Conservation (phyloP, 768 basidiomycete genomes). For the Calvatia gigantea region DNA sequence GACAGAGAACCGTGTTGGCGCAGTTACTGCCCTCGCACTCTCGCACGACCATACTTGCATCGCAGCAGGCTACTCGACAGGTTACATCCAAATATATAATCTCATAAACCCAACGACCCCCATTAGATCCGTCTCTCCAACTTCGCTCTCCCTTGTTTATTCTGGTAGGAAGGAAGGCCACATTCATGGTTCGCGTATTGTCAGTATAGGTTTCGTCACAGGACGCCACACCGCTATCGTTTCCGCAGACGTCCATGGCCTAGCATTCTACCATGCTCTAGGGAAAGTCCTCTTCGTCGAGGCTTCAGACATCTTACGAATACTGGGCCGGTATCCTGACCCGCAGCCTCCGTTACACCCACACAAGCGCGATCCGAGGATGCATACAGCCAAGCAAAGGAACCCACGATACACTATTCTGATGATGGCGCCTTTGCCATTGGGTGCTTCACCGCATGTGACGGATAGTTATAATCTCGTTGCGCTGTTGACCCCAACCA, state of each 20-base stretch:
- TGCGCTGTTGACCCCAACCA: constrained; percentile 84
- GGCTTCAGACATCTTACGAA: constrained; percentile 89
- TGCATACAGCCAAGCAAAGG: constrained; percentile 36
- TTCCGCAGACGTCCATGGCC: constrained; percentile 83
- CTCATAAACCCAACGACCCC: constrained; percentile 66
- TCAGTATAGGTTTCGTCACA: constrained; percentile 83
- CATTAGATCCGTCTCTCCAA: constrained; percentile 68
- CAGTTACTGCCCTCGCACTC: constrained; percentile 86
- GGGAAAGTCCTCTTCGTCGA: constrained; percentile 95
- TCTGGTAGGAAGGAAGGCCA: constrained; percentile 86
- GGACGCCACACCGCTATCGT: constrained; percentile 91
- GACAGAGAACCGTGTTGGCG: constrained; percentile 62
- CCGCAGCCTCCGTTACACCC: constrained; percentile 14
- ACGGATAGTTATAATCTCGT: constrained; percentile 80
- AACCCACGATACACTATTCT: constrained; percentile 66
- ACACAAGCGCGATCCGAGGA: constrained; percentile 16
- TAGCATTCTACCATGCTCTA: constrained; percentile 93
- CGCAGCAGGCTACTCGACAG: constrained; percentile 81
- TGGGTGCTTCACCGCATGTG: constrained; percentile 68
- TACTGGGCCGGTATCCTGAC: constrained; percentile 87
- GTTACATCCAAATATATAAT: constrained; percentile 85
- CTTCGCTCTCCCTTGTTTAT: constrained; percentile 60
- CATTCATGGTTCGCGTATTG: constrained; percentile 72
- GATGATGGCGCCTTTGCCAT: constrained; percentile 76
- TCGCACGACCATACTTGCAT: constrained; percentile 94